Percentiles rank a stretch among this genome's conserved stretches.
Evolutionary conservation across 2,329 filamentous ascomycete genomes (phyloP).

Genomic region (Talaromyces sp.): DNA sequence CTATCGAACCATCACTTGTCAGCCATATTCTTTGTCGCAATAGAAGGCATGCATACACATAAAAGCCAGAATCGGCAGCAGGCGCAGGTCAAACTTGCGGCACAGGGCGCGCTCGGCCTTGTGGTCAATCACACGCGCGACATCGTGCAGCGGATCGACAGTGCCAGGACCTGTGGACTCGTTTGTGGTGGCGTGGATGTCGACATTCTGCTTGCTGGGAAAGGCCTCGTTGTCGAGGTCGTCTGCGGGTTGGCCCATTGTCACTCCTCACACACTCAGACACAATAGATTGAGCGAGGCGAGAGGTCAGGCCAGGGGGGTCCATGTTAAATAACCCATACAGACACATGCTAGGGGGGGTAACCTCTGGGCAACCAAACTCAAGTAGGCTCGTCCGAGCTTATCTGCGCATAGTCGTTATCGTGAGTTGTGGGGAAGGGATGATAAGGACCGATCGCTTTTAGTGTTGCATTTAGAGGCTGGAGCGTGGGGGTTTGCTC

Average conservation of each 20-base stretch:
- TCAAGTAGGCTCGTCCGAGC: neutral
- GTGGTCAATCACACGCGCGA: slow-evolving; percentile 36
- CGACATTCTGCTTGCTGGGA: slow-evolving; percentile 1
- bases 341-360: neutral
- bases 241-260: neutral
- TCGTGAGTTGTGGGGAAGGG: neutral
- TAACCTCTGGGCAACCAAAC: neutral
- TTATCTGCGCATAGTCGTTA: neutral
- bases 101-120: slow-evolving; percentile 46
- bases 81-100: slow-evolving; percentile 46
- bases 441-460: neutral
- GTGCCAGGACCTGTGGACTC: neutral
- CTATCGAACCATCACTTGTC: slow-evolving; percentile 21
- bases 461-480: neutral
- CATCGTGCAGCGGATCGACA: slow-evolving; percentile 20
- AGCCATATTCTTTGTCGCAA: neutral
- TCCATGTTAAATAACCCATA: neutral
- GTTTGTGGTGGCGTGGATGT: slow-evolving; percentile 1
- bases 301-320: neutral
- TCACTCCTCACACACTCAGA: neutral
- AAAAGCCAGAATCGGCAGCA: slow-evolving; percentile 54
- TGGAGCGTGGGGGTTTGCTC: neutral
- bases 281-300: neutral
- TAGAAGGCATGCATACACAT: slow-evolving; percentile 43
- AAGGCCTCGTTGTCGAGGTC: slow-evolving; percentile 7